Evolutionary conservation across 2,329 filamentous ascomycete species (phyloP).

Genomic region (Fusarium pseudoanthophilum): DNA sequence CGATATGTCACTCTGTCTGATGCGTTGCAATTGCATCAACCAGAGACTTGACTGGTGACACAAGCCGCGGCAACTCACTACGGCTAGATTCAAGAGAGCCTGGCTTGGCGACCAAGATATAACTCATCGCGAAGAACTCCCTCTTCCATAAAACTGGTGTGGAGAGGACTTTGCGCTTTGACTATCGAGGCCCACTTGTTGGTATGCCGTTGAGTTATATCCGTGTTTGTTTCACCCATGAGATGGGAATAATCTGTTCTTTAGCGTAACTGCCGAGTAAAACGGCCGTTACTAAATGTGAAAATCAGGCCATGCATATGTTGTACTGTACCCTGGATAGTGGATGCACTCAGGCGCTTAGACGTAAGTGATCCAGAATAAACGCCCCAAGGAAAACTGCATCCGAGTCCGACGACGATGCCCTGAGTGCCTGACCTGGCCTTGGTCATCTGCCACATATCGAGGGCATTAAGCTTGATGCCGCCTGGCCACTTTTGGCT

Average conservation of each 20-base stretch:
- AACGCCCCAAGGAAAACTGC: not conserved
- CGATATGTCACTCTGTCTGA: slow-evolving; percentile 3
- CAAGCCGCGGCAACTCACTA: slow-evolving; percentile 12
- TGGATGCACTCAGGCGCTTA: slow-evolving; percentile 2
- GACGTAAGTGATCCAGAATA: not conserved
- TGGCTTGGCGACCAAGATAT: slow-evolving; percentile 6
- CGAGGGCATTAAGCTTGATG: not conserved
- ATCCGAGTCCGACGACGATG: not conserved
- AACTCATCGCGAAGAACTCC: slow-evolving; percentile 3
- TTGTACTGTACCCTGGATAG: not conserved
- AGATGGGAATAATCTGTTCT: slow-evolving; percentile 7
- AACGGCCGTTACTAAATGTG: slow-evolving; percentile 16
- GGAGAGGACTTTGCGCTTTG: slow-evolving; percentile 22
- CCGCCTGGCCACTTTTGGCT: slow-evolving; percentile 15
- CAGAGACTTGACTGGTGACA: slow-evolving; percentile 2
- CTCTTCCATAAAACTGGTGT: not conserved
- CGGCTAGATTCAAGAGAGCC: not conserved
- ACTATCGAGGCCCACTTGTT: slow-evolving; percentile 7
- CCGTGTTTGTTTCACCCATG: slow-evolving; percentile 4
- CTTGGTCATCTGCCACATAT: not conserved
- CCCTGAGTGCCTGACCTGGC: not conserved
- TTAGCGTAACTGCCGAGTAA: slow-evolving; percentile 12
- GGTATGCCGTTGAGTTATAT: not conserved
- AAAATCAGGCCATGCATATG: slow-evolving; percentile 18
- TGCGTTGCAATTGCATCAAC: not conserved